Base-by-base conservation (phyloP, 371 early-diverging fungal species). In the Syncephalis plumigaleata region DNA sequence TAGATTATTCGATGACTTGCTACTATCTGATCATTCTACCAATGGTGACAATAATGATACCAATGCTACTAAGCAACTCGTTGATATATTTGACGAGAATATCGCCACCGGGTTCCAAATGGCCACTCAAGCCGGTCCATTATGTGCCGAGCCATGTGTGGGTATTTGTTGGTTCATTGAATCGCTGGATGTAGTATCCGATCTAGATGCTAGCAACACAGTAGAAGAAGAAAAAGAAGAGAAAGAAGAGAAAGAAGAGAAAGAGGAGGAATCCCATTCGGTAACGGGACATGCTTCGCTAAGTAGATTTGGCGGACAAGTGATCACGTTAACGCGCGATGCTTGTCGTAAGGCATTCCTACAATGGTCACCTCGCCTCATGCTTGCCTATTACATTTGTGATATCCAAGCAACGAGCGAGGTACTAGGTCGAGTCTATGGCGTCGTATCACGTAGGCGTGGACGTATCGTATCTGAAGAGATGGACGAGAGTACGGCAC, bases 51-150 rank as follows among this genome's bases (percentile, higher is more conserved):
- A 46, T 40, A 48, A 11, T 24, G 44, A 17, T 23, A 18, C 39
- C 36, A 42, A 18, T n/a, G n/a, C n/a, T 13, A 43, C 17, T 20
- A 21, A 36, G 5, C 22, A 16, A 40, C 16, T 40, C 4, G 56
- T 74, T 37, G 80, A 81, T 31, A 31, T 31, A 51, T 61, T 84
- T 47, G 86, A 84, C 42, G 80, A 82, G 61, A 65, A 73, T 49
- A 70, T 98, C 17, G 67, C 72, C n/a, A 77, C 87, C 15, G 97
- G 91, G 1, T 98, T 97, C 74, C 96, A 97, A 62, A 63, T 94
- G n/a, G 81, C 90, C 1, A 84, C 90, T 2, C 59, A 75, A 16
- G 63, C 75, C 0, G 98, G 98, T 1, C 97, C 98, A 3, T 66
- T 98, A 39, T 95, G 96, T 58, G 79, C 77, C 38, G 97, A 98